Evolutionary conservation across 306 rosid species (phyloP), one percentile per base, ranked within the genome.

Genomic region (Ceratonia siliqua): DNA sequence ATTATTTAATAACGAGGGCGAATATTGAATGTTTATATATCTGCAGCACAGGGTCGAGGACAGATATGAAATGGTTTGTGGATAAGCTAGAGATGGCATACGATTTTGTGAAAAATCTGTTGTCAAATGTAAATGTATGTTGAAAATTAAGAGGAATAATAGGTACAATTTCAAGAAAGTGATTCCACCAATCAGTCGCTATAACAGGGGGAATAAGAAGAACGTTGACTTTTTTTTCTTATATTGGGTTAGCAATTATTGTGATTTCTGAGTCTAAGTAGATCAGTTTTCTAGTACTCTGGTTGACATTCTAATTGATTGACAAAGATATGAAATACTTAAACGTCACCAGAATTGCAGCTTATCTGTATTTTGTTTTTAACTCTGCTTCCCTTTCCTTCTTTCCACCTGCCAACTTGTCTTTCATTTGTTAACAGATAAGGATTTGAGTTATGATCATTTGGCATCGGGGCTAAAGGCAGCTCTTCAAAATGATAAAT

Each of bases 401-500:
- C 36, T 72, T 50, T 76, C 46, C 17, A 63, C 38, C 45, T 74
- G 13, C 52, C 52, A 3, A 54, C 54, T 30, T 41, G 36, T 56
- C 21, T 57, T 48, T 64, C 14, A 25, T 70, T 62, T 78, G 32
- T 55, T 54, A 5, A 72, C 82, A 91, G 97, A 94, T 70, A 73
- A 88, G 85, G 98, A 94, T 62, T 86, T 94, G 73, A 94, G 25
- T 74, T 94, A 94, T 18, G 93, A 94, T 64, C 49, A 94, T 82
- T 82, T 94, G 83, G 98, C 98, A 14, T 75, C 87, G 27, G 97
- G 96, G 52, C 86, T 94, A 27, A 94, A 87, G 85, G 86, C 86
- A 50, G 91, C 89, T 69, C 83, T 94, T 43, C 86, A 81, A 70
- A 87, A 84, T 43, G 98, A 94, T 57, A 87, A 87, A 76, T 94